Evolutionary conservation across 352 stramenopile genomes (phyloP).

Genomic region (Pythium dissimile): DNA sequence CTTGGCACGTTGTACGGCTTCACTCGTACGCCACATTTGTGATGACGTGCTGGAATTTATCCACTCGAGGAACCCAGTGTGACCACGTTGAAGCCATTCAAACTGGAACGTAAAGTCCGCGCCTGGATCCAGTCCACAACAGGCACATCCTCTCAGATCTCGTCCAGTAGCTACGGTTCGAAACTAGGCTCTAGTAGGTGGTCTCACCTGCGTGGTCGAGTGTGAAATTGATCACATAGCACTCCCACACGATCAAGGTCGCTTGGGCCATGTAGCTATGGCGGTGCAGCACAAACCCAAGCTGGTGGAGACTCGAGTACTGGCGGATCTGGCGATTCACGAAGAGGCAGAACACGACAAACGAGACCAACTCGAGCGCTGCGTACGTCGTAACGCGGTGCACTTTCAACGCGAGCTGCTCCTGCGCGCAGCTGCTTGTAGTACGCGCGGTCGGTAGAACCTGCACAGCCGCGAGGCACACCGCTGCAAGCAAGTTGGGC

Average conservation of each 20-base stretch:
- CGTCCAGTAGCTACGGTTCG: too few relatives aligned
- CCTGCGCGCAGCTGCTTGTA: not conserved
- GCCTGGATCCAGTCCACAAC: too few relatives aligned
- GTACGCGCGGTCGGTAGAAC: not conserved
- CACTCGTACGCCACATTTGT: too few relatives aligned
- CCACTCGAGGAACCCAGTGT: too few relatives aligned
- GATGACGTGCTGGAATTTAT: too few relatives aligned
- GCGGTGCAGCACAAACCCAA: not conserved
- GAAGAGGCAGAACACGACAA: not conserved
- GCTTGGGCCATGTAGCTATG: not conserved
- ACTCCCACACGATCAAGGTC: not conserved
- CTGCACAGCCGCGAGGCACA: not conserved
- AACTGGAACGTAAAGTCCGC: too few relatives aligned
- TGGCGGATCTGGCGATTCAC: not conserved
- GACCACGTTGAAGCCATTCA: too few relatives aligned
- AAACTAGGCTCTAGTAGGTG: too few relatives aligned
- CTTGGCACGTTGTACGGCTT: too few relatives aligned
- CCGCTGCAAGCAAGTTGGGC: not conserved
- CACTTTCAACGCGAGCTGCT: not conserved
- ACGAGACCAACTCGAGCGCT: not conserved
- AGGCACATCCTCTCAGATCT: too few relatives aligned
- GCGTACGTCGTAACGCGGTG: not conserved
- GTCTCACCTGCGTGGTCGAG: too few relatives aligned
- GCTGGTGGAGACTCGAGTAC: not conserved
- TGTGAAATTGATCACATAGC: not conserved